Conservation (phyloP, 2,329 filamentous ascomycete genomes). For the Cladophialophora immunda region DNA sequence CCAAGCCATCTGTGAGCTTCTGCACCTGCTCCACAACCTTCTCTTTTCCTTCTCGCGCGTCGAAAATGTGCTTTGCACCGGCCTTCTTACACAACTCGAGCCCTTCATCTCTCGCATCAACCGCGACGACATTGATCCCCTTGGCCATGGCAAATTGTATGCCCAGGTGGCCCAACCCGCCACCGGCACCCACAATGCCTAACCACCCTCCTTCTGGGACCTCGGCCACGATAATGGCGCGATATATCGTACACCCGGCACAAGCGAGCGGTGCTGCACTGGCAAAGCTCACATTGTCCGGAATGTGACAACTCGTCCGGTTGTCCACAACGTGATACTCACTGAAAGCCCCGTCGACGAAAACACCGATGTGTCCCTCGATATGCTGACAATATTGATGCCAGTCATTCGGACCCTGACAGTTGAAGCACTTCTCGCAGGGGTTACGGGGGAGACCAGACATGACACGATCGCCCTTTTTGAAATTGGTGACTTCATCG, state of each 20-base stretch:
- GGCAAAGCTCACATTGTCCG: constrained; percentile 58
- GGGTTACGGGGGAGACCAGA: constrained; percentile 62
- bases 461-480: constrained; percentile 65
- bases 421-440: constrained; percentile 64
- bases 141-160: constrained; percentile 61
- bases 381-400: constrained; percentile 62
- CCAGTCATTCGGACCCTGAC: constrained; percentile 55
- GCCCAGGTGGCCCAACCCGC: constrained; percentile 64
- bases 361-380: constrained; percentile 59
- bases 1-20: constrained; percentile 57
- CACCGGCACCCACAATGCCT: constrained; percentile 59
- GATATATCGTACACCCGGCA: constrained; percentile 62
- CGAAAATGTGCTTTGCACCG: constrained; percentile 63
- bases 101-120: constrained; percentile 65
- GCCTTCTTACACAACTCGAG: constrained; percentile 57
- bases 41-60: constrained; percentile 60
- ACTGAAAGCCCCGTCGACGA: constrained; percentile 63
- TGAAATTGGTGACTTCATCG: constrained; percentile 52
- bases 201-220: constrained; percentile 49
- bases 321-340: constrained; percentile 64
- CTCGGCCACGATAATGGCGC: constrained; percentile 55
- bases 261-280: constrained; percentile 66
- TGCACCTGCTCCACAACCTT: constrained; percentile 59
- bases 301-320: constrained; percentile 56
- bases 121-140: constrained; percentile 62